Conservation (phyloP, 495 filamentous ascomycete genomes). For the Neurospora sp. region DNA sequence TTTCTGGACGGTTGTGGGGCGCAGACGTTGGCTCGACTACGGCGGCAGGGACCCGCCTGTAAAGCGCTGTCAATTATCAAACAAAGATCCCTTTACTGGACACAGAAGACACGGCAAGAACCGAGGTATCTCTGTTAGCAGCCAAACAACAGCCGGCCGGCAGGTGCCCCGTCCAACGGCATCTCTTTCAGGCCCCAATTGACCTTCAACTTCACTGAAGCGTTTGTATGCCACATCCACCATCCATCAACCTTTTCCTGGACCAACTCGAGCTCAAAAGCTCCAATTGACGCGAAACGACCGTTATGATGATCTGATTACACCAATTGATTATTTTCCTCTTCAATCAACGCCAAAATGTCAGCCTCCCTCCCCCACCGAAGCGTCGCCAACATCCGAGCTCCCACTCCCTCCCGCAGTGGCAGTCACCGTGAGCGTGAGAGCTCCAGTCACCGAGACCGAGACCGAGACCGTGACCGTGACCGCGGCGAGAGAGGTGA, state of each 20-base stretch:
- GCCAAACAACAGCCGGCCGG: neutral
- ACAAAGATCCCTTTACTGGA: too few relatives aligned
- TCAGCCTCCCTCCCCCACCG: slow-evolving; percentile 34
- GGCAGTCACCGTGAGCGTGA: slow-evolving; percentile 9
- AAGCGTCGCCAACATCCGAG: slow-evolving; percentile 41
- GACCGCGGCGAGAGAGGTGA: slow-evolving; percentile 11
- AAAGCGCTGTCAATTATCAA: neutral
- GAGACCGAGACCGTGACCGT: neutral
- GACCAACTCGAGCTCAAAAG: neutral
- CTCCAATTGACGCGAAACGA: neutral
- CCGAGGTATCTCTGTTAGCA: neutral
- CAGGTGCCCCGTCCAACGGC: neutral
- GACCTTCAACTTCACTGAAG: neutral
- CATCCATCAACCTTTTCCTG: neutral
- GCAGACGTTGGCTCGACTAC: neutral
- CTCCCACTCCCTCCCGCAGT: slow-evolving; percentile 16
- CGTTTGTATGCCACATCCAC: neutral
- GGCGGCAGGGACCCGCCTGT: neutral
- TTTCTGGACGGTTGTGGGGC: slow-evolving; percentile 6
- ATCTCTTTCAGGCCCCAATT: neutral
- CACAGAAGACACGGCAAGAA: too few relatives aligned
- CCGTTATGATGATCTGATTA: neutral
- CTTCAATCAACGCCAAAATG: neutral
- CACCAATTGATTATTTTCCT: neutral
- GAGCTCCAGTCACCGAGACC: slow-evolving; percentile 5